Evolutionary conservation across 2,329 filamentous ascomycete species (phyloP).

Genomic region (Phaeosphaeria sp.): DNA sequence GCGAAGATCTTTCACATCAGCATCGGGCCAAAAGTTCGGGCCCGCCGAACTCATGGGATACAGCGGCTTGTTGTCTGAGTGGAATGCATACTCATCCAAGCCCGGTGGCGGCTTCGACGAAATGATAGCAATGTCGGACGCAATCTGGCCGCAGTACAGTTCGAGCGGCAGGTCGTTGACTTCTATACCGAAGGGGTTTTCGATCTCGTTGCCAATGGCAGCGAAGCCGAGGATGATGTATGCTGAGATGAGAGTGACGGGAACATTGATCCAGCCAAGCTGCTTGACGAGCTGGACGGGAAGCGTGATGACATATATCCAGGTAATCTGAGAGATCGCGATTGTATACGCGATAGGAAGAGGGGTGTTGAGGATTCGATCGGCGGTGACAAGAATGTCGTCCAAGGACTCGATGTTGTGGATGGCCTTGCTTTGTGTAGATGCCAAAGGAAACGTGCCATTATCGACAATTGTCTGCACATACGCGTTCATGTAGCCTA

Average conservation of each 20-base stretch:
- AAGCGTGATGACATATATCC: conserved; percentile 76
- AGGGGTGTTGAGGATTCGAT: conserved; percentile 79
- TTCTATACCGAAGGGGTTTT: conserved; percentile 81
- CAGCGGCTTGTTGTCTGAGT: conserved; percentile 57
- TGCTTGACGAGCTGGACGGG: conserved; percentile 74
- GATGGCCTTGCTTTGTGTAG: conserved; percentile 63
- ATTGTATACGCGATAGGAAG: conserved; percentile 81
- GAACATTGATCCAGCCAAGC: conserved; percentile 75
- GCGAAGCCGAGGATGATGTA: conserved; percentile 81
- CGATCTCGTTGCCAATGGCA: conserved; percentile 77
- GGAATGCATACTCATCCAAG: conserved; percentile 56
- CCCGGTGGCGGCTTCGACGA: conserved; percentile 61
- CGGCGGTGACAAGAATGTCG: conserved; percentile 71
- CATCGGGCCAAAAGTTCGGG: conserved; percentile 37
- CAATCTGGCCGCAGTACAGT: conserved; percentile 73
- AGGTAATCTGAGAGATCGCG: conserved; percentile 80
- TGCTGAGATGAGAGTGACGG: conserved; percentile 70
- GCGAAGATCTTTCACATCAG: conserved; percentile 39
- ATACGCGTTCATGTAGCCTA: conserved; percentile 71
- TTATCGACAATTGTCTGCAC: conserved; percentile 64
- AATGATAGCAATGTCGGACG: conserved; percentile 74
- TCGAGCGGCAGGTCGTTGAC: conserved; percentile 72
- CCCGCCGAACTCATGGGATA: conserved; percentile 56
- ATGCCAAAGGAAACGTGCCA: conserved; percentile 59
- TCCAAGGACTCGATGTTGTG: conserved; percentile 67